Base-by-base conservation (phyloP, 1,139 yeast genomes). In the Hemisphaericaspora xylanilytica region DNA sequence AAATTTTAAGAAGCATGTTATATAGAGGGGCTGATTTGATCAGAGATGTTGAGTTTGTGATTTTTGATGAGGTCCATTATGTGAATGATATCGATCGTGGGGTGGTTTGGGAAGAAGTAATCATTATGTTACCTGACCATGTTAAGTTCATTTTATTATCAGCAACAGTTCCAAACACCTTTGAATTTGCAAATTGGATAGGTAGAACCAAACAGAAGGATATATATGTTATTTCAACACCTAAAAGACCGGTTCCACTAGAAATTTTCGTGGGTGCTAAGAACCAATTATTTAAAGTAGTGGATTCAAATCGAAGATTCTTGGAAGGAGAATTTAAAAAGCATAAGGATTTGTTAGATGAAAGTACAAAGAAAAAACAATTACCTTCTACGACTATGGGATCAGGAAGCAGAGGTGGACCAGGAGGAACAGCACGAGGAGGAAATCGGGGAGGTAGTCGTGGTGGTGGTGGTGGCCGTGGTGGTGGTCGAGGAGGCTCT, bases 81-180 rank as follows among this genome's bases (percentile, higher is more conserved):
- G 96, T 92, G 55, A 89, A 92, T 55, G 99, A 92, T 65, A 85
- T 87, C 42, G 96, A 89, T 55, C 78, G 99, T 60, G 99, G 99
- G 56, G 98, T 92, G 25, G 99, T 92, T 5, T 92, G 99, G 99
- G 99, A 92, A 64, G 99, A 92, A 61, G 96, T 94, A 7, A 92
- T 92, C 45, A 92, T 92, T 49, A 81, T 92, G 88, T 70, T 92
- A 33, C 99, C 99, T 1, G 97, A 90, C 48, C 95, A 90, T 61
- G 95, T 92, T 38, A 89, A 87, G 51, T 85, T 85, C 55, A 88
- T 90, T 44, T 69, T 90, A 39, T 66, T 90, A 32, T 89, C 97
- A 3, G 98, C 98, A 2, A 92, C 99, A 0, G 97, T 92, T 10
- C 98, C 99, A 6, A 92, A 92, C 58, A 94, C 98, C 0, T 86